Conservation (phyloP, 345 rosid species). For the Cardamine occulta region DNA sequence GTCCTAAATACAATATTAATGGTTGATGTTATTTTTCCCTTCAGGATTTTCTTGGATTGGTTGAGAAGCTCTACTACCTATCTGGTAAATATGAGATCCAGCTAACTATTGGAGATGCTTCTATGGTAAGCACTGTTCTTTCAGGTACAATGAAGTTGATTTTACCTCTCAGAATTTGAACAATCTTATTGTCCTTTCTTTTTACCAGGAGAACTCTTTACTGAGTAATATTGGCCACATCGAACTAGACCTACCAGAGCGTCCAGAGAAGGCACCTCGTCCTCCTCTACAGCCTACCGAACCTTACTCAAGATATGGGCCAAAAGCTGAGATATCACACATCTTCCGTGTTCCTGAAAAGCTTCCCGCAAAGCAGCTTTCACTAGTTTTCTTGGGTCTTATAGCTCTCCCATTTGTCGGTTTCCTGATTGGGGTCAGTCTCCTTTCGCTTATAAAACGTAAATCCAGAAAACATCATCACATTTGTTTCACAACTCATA, state of each 20-base stretch:
- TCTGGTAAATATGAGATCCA: constrained; percentile 89
- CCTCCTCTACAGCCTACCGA: constrained; percentile 71
- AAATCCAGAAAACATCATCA: background rate
- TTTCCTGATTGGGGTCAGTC: constrained; percentile 88
- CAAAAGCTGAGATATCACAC: constrained; percentile 87
- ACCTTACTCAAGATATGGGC: constrained; percentile 71
- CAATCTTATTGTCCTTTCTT: constrained; percentile 11
- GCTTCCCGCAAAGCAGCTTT: constrained; percentile 77
- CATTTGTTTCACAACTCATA: background rate
- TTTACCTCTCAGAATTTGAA: background rate
- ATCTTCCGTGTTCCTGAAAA: constrained; percentile 90
- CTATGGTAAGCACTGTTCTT: constrained; percentile 66
- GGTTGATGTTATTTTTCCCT: constrained; percentile 20
- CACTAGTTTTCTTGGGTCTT: constrained; percentile 84
- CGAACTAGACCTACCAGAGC: constrained; percentile 89
- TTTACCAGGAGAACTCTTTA: constrained; percentile 82
- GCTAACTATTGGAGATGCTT: constrained; percentile 89
- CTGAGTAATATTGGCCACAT: constrained; percentile 66
- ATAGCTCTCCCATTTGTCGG: constrained; percentile 73
- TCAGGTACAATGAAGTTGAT: constrained; percentile 9
- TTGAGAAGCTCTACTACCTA: constrained; percentile 91
- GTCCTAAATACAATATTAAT: constrained; percentile 12
- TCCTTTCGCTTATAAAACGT: constrained; percentile 6
- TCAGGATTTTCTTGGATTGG: constrained; percentile 93
- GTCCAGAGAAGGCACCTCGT: constrained; percentile 88